phyloP scores from a whole-genome alignment of 2,329 filamentous ascomycete genomes.

The Bipolaris oryzae region DNA sequence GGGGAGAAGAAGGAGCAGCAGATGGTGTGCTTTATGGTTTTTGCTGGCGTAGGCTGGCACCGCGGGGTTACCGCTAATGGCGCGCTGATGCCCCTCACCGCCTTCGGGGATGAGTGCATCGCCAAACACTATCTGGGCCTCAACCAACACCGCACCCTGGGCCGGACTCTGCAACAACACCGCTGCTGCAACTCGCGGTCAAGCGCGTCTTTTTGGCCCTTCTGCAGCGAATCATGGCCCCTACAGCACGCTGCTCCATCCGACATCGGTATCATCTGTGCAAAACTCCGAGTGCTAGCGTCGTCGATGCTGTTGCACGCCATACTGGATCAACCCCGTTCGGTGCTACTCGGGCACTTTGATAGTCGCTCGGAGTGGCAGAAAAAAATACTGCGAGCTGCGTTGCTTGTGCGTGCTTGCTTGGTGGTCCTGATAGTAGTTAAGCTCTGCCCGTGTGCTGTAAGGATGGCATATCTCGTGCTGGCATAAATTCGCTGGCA shows the following conservation, averaged over 20 bases:
- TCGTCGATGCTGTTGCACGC: background rate
- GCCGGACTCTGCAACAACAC: background rate
- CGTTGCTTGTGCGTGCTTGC: background rate
- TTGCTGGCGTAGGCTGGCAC: constrained; percentile 21
- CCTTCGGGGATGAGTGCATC: background rate
- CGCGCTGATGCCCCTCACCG: constrained; percentile 12
- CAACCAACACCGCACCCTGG: background rate
- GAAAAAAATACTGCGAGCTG: background rate
- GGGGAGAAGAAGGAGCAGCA: constrained; percentile 16
- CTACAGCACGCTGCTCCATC: background rate
- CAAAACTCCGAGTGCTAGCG: background rate
- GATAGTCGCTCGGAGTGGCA: background rate
- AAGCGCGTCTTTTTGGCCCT: background rate
- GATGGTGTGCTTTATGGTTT: constrained; percentile 48
- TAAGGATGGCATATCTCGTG: too few species aligned
- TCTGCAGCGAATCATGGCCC: background rate
- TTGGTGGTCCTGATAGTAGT: background rate
- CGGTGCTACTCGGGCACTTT: background rate
- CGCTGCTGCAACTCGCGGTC: background rate
- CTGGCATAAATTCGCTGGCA: background rate
- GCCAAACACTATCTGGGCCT: constrained; percentile 2
- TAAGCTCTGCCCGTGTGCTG: background rate
- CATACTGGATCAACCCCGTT: background rate
- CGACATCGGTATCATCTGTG: constrained; percentile 2
- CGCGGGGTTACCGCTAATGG: constrained; percentile 11